These are phyloP conservation scores for Globisporangium carolinianum DNA, from an alignment of 352 stramenopile species.

Conservation along the genomic window DNA sequence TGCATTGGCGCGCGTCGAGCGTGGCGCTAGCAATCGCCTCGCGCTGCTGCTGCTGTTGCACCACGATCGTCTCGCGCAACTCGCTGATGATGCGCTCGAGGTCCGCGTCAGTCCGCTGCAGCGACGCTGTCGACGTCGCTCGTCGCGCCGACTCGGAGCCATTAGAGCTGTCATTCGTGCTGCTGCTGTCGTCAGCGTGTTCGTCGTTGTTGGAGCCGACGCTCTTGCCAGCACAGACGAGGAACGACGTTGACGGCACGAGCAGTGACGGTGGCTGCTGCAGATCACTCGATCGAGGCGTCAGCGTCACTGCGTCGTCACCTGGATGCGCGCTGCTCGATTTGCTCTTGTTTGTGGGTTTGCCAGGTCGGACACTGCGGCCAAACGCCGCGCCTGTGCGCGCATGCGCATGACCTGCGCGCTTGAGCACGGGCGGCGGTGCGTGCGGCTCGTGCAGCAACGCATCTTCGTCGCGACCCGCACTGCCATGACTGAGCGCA, in stretches of 20 bases:
- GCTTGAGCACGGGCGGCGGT: neutral
- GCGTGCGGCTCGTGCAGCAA: neutral
- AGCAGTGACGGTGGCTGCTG: too few relatives aligned
- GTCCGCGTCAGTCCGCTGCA: constrained; percentile 46
- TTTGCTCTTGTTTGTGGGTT: neutral
- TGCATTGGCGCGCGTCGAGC: constrained; percentile 7
- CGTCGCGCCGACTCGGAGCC: too few relatives aligned
- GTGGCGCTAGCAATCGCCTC: neutral
- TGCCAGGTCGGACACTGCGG: constrained; percentile 3
- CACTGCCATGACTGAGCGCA: neutral
- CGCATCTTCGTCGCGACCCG: constrained; percentile 2
- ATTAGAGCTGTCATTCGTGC: neutral
- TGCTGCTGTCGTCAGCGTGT: neutral
- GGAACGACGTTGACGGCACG: constrained; percentile 2
- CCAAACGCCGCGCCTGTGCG: constrained; percentile 6
- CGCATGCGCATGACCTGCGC: neutral
- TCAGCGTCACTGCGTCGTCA: too few relatives aligned
- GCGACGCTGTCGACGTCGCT: too few relatives aligned
- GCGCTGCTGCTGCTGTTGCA: constrained; percentile 22
- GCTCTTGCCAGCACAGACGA: constrained; percentile 9
- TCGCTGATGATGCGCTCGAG: constrained; percentile 64
- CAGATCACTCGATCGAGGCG: neutral
- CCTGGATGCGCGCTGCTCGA: neutral
- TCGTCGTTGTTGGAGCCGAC: constrained; percentile 12
- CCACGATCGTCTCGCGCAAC: constrained; percentile 43